Conservation (phyloP, 768 basidiomycete genomes). For the Lactarius sanguifluus region DNA sequence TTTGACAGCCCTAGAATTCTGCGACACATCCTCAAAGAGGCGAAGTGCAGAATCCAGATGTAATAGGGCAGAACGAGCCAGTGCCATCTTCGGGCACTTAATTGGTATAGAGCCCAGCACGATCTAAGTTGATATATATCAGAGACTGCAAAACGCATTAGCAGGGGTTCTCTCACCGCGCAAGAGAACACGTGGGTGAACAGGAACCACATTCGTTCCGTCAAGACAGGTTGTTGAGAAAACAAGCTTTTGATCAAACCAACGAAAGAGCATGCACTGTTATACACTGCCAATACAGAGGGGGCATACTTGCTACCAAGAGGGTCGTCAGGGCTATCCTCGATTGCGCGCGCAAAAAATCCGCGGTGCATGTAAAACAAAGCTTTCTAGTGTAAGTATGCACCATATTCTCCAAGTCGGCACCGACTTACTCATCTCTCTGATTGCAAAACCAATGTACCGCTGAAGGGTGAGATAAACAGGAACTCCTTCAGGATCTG, state of each 20-base stretch:
- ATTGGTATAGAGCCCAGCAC: slow-evolving; percentile 68
- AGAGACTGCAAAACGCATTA: neutral
- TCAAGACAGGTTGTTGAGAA: slow-evolving; percentile 63
- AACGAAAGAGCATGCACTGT: slow-evolving; percentile 67
- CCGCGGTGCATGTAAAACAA: slow-evolving; percentile 75
- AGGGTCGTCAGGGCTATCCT: slow-evolving; percentile 60
- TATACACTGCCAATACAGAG: slow-evolving; percentile 67
- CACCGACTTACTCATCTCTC: slow-evolving; percentile 57
- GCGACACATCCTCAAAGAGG: slow-evolving; percentile 55
- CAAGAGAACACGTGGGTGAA: slow-evolving; percentile 75
- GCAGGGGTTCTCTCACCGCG: slow-evolving; percentile 45
- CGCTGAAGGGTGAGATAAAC: slow-evolving; percentile 66
- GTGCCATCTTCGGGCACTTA: slow-evolving; percentile 57
- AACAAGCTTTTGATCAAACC: slow-evolving; percentile 63
- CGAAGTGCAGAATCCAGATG: slow-evolving; percentile 63
- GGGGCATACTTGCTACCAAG: slow-evolving; percentile 68
- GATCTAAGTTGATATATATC: slow-evolving; percentile 44
- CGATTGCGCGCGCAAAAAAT: slow-evolving; percentile 69
- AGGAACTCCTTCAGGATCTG: slow-evolving; percentile 45
- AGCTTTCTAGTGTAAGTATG: slow-evolving; percentile 38
- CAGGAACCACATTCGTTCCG: slow-evolving; percentile 71
- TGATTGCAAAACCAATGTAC: slow-evolving; percentile 64
- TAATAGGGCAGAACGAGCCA: slow-evolving; percentile 65
- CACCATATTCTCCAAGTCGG: neutral
- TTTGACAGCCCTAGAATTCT: slow-evolving; percentile 53